Base-by-base conservation (phyloP, 2,329 filamentous ascomycete genomes). In the Fusarium compactum region DNA sequence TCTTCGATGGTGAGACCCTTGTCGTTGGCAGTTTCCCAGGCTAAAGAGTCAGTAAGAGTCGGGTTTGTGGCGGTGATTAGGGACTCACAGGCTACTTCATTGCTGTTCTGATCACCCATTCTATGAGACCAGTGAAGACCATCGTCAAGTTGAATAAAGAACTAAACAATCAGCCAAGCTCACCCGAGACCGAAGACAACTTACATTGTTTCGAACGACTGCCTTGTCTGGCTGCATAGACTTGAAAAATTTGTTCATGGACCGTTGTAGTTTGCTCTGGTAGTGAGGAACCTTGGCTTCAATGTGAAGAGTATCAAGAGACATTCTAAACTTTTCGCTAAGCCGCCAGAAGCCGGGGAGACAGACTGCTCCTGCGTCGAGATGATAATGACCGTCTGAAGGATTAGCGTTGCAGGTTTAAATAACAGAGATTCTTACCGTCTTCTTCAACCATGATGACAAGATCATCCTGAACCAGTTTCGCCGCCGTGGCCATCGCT, bases 51-150 rank as follows among this genome's bases (percentile, higher is more conserved):
- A 70, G 55, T 6, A 7, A 27, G 1, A 12, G 9, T n/a, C 2
- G 3, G 32, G 0, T 34, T 2, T 16, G 3, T 1, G 4, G 0
- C 0, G 1, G 8, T 0, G 1, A 0, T 1, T 18, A 1, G 6
- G 0, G 0, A 61, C 69, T 55, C 55, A 66, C 70, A 72, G 0
- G 70, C 70, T 3, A 68, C 60, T 34, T 72, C 45, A 0, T n/a
- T 30, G 1, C 69, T 45, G 3, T 59, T 40, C 15, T 72, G 67
- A 11, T 68, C 58, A 0, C 70, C 70, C 69, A 72, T 72, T 0
- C 70, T 30, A 1, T 72, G 70, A 27, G 70, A 72, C 70, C 70
- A 72, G 4, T 72, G 70, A 0, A 72, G 67, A 0, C 69, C 70
- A 4, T 72, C 69, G 0, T 72, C 70, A 3, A 72, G 60, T 52